Base-by-base conservation (phyloP, 306 rosid species). In the Vigna hirtella region DNA sequence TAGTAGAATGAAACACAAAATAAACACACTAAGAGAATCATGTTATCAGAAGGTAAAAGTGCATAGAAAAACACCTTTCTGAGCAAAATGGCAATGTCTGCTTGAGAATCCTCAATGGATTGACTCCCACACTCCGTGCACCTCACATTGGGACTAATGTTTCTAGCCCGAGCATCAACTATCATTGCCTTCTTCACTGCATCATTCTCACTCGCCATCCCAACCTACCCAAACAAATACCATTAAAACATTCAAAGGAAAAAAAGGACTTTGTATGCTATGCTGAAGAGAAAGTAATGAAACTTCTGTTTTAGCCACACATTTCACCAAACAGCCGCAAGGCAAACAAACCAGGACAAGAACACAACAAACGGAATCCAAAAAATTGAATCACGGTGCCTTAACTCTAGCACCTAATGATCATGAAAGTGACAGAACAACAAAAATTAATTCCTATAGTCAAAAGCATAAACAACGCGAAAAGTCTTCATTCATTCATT, bases 51-150 rank as follows among this genome's bases (percentile, higher is more conserved):
- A 38, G 9, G 47, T 34, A 32, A 62, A 62, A 61, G 20, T 61
- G 43, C 42, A 59, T 6, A 26, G 17, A 28, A 9, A 61, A 16
- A 15, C 89, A 92, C 98, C 98, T 88, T 92, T 78, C 98, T 86
- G 56, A 95, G 97, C 36, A 95, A 91, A 88, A 95, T 95, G 59
- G 98, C 98, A 66, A 95, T 85, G 89, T 95, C 98, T 5, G 98
- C 98, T 86, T 92, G 96, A 66, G 98, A 95, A 80, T 95, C 98
- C 84, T 95, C 97, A 84, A 95, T 95, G 85, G 98, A 95, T 80
- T 95, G 98, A 91, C 97, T 89, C 73, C 98, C 98, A 76, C 98
- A 95, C 66, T 95, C 98, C 0, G 95, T 95, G 80, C 98, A 95
- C 70, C 97, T 90, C 66, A 95, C 98, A 72, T 92, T 95, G 85